Evolutionary conservation across 257 asterid genomes (phyloP), one percentile per base, ranked within the genome.

Genomic region (Orobanche coerulescens): DNA sequence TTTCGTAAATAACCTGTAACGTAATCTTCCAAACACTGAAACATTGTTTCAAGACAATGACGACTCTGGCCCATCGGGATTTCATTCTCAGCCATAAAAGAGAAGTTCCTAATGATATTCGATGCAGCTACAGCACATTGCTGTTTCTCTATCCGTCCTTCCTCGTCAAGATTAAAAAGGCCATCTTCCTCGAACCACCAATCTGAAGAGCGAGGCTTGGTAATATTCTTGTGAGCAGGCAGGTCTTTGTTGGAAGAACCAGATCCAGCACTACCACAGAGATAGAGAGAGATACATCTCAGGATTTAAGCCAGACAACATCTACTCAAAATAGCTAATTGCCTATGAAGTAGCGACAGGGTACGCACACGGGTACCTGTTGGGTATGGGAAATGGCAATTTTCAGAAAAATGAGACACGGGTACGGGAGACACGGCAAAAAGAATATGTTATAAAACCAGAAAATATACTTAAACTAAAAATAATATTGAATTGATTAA

Each of bases 111-210:
- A 24, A 93, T 69, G 66, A 86, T 79, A 64, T 93, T 93, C 28
- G 99, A 93, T 70, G 95, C 99, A 76, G 93, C 95, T 47, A 84
- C 95, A 66, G 99, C 96, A 76, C 87, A 84, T 23, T 78, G 88
- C 76, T 93, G 95, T 77, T 93, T 93, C 68, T 93, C 99, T 33
- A 78, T 76, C 22, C 95, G 86, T 30, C 95, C 98, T 82, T 84
- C 98, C 52, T 88, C 98, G 50, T 88, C 95, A 47, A 81, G 71
- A 73, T 92, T 88, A 75, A 92, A 92, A 66, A 92, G 76, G 71
- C 98, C 95, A 75, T 89, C 99, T 79, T 93, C 96, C 62, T 89
- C 99, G 61, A 65, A 87, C 97, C 99, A 93, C 97, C 95, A 89
- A 70, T 86, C 98, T 11, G 84, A 73, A 59, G 95, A 86, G 34